Evolutionary conservation across 768 basidiomycete species (phyloP).

Genomic region (Mycena sanguinolenta): DNA sequence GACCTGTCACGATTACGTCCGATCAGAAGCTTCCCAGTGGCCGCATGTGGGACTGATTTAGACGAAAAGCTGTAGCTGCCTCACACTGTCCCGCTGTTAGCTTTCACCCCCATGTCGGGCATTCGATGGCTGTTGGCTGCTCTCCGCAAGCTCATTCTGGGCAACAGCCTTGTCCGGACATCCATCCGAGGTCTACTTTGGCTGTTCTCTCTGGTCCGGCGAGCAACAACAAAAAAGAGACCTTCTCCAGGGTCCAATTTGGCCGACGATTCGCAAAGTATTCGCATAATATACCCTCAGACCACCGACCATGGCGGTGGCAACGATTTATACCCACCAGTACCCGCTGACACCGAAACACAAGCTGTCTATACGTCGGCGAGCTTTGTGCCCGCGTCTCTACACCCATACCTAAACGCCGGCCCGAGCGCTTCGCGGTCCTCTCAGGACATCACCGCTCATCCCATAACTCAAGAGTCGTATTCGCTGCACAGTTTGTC

Average conservation of each 20-base stretch:
- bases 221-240: constrained; percentile 18
- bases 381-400: constrained; percentile 37
- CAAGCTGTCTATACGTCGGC: constrained; percentile 27
- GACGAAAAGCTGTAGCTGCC: constrained; percentile 9
- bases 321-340: neutral
- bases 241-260: neutral
- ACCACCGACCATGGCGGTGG: neutral
- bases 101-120: neutral
- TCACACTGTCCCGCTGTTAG: neutral
- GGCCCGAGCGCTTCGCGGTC: constrained; percentile 41
- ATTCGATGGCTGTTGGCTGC: constrained; percentile 22
- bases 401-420: constrained; percentile 40
- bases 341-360: neutral
- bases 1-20: too few species aligned
- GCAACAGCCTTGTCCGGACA: constrained; percentile 16
- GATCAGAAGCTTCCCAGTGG: neutral
- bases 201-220: constrained; percentile 17
- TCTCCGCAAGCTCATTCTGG: constrained; percentile 17
- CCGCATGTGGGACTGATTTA: neutral
- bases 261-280: neutral
- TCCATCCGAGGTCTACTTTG: constrained; percentile 24
- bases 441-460: constrained; percentile 39
- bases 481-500: constrained; percentile 33
- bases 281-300: constrained; percentile 18
- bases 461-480: constrained; percentile 34